Base-by-base conservation (phyloP, 2,329 filamentous ascomycete species). In the Diatrype stigma region DNA sequence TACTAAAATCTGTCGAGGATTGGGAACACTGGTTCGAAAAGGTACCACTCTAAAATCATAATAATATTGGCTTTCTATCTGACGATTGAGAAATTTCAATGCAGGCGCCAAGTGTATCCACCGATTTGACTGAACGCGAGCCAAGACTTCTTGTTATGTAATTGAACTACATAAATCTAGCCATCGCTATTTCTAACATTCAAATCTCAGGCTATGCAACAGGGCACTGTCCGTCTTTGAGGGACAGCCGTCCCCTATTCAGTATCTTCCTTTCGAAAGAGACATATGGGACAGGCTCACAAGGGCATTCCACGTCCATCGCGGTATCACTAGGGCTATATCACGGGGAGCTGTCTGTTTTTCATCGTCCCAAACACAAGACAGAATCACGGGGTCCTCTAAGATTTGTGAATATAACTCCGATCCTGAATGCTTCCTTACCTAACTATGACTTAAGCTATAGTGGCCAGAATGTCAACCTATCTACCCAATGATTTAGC, bases 261-360 rank as follows among this genome's bases (percentile, higher is more conserved):
- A 51, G 6, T 52, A 56, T 34, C 8, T 57, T 16, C 52, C 56
- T 6, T 42, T 56, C 11, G 48, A 51, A 3, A 54, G 48, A 35
- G 48, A 49, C 38, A 53, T 51, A 38, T 57, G 56, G 56, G 45
- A 56, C 16, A 54, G 50, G 19, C 34, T 57, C 35, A 52, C 48
- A 14, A 52, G 47, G n/a, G 45, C n/a, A 14, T 52, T 56, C 21
- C 50, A 53, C 21, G 28, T 56, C 35, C 50, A 54, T 48, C 50
- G 52, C 42, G 32, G 35, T 37, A 53, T 56, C 14, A 53, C 34
- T 1, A 45, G 54, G n/a, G 30, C 50, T 2, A 52, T 56, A 53
- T 30, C 50, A 10, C 52, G 54, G 35, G 21, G 46, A 16, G 48
- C 48, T 14, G 30, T 48, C 45, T 54, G 38, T 42, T 37, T 56